Percentiles rank a stretch among this genome's conserved stretches.
phyloP scores from a whole-genome alignment of 106 monocot genomes.

The Dioscorea alata region DNA sequence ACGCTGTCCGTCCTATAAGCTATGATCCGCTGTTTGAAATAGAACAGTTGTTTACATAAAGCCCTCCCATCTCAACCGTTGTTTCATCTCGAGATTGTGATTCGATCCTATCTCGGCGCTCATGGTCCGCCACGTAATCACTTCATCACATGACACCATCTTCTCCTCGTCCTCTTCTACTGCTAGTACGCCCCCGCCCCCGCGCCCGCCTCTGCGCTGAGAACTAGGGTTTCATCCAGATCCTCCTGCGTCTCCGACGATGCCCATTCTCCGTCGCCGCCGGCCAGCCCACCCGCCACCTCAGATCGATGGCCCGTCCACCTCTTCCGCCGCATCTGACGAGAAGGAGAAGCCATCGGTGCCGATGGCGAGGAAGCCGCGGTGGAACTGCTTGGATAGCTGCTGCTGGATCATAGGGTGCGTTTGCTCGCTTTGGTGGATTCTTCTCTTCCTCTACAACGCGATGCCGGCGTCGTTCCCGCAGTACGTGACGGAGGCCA shows the following conservation, averaged over 20 bases:
- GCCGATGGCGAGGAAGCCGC: slow-evolving; percentile 10
- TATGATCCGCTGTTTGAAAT: too few relatives aligned
- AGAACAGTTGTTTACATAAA: too few relatives aligned
- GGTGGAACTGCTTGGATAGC: slow-evolving; percentile 70
- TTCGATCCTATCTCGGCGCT: neutral
- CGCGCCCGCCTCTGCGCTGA: too few relatives aligned
- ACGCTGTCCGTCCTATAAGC: too few relatives aligned
- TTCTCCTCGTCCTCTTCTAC: neutral
- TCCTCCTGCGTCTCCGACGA: neutral
- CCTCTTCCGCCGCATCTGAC: slow-evolving; percentile 4
- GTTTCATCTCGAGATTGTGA: neutral
- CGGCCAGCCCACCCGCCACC: slow-evolving; percentile 20
- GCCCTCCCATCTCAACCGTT: too few relatives aligned
- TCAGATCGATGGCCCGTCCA: neutral
- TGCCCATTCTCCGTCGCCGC: slow-evolving; percentile 32
- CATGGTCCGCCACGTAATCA: neutral
- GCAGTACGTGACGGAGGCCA: slow-evolving; percentile 96
- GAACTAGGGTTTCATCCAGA: neutral
- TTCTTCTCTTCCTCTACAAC: slow-evolving; percentile 92
- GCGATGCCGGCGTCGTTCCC: slow-evolving; percentile 96
- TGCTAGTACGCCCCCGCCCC: neutral
- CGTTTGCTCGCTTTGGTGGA: slow-evolving; percentile 87
- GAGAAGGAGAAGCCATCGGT: slow-evolving; percentile 1
- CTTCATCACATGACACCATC: neutral
- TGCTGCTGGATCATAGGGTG: slow-evolving; percentile 89